Evolutionary conservation across 148 eudicot genomes (phyloP).

Genomic region (Rhododendron molle): DNA sequence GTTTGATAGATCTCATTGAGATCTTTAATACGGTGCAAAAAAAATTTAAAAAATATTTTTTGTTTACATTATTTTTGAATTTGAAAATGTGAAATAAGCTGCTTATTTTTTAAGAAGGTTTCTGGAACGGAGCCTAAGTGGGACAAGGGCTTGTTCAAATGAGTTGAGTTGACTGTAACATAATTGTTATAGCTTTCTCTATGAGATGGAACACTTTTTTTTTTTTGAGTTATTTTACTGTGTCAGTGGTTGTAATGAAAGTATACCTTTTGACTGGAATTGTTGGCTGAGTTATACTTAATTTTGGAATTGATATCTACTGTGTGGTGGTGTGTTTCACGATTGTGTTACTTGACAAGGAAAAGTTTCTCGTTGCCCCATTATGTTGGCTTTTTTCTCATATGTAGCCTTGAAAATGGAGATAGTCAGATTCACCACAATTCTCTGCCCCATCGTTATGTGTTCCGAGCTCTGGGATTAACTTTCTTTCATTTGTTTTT

Average conservation of each 20-base stretch:
- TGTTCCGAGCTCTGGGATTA: background rate
- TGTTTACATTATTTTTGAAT: no score
- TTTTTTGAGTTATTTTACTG: background rate
- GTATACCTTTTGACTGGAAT: background rate
- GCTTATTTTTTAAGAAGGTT: no score
- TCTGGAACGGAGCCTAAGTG: no score
- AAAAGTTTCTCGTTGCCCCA: background rate
- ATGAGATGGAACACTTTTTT: background rate
- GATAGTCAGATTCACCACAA: background rate
- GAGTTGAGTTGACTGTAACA: background rate
- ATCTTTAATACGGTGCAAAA: no score
- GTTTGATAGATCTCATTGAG: no score
- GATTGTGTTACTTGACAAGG: background rate
- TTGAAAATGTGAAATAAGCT: no score
- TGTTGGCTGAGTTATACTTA: background rate
- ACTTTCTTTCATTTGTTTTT: slow-evolving; percentile 14
- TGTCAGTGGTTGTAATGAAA: background rate
- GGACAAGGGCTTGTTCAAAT: background rate
- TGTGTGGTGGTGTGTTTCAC: background rate
- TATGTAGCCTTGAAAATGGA: background rate
- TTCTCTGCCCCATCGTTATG: background rate
- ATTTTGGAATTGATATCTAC: background rate
- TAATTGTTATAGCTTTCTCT: background rate
- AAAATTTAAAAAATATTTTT: no score
- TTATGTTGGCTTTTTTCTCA: background rate